Base-by-base conservation (phyloP, 768 basidiomycete genomes). In the Dentipellis sp. region DNA sequence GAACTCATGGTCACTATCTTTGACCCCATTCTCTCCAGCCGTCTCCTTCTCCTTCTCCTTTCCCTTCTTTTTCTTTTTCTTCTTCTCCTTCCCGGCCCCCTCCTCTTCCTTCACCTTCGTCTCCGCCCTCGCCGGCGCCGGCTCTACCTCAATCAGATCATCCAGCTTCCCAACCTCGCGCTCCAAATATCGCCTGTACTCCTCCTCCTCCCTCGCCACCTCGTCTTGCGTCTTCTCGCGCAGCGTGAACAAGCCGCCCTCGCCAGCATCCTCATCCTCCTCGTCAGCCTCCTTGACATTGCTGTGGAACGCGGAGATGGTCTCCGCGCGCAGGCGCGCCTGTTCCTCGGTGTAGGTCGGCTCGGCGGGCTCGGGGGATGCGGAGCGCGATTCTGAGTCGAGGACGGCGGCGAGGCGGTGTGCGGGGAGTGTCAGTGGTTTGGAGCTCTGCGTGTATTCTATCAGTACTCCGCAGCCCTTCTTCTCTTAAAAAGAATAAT, bases 271-370 rank as follows among this genome's bases (percentile, higher is more conserved):
- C 3, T 72, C 77, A 23, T 67, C 67, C 36, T 62, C 59, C 12
- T 65, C 69, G 3, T 63, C 68, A 10, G 69, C 65, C 1, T 51
- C 63, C 0, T 55, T 58, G 3, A 72, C 57, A 11, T 73, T 74
- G 1, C 66, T 66, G 55, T 88, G 84, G 70, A 99, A 97, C 0
- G 88, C 94, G 0, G 83, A 77, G 21, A 91, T 89, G 0, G 90
- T 93, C 67, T 97, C 94, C 37, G 78, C 74, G 12, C 88, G 84
- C 19, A 99, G 78, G 0, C 71, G 74, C 1, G 70, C 72, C 68
- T 95, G 89, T 65, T 94, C 92, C 67, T 92, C 78, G 3, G 78
- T 82, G 62, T 94, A 86, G 0, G 94, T 88, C 37, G 75, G 71
- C 0, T 74, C 74, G 50, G 72, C 69, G 2, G 80, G 79, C n/a